phyloP scores from a whole-genome alignment of 352 stramenopile species.

The Pythium biforme region DNA sequence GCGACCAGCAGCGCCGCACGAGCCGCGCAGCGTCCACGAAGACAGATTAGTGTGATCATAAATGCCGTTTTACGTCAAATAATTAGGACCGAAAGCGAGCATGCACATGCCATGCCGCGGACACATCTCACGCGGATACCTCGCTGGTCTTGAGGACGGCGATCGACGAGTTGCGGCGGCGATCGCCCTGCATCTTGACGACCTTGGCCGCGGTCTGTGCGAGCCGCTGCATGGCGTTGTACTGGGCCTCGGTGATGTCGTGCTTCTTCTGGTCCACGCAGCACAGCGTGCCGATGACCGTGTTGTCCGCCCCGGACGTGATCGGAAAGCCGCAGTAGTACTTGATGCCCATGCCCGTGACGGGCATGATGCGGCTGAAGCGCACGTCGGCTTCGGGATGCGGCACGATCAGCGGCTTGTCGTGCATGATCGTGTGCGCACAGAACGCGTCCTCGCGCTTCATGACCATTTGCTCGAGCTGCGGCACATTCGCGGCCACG shows the following conservation, averaged over 20 bases:
- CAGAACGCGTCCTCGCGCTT: constrained; percentile 63
- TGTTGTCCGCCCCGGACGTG: constrained; percentile 19
- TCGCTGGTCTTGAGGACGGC: not conserved
- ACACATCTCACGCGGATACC: too few species aligned
- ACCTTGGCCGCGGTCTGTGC: constrained; percentile 55
- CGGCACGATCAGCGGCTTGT: constrained; percentile 60
- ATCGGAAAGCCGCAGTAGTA: constrained; percentile 81
- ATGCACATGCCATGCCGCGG: too few species aligned
- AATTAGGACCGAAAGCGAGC: not conserved
- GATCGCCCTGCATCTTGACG: constrained; percentile 28
- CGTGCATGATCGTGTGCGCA: constrained; percentile 55
- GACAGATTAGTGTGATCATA: not conserved
- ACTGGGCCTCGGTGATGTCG: constrained; percentile 29
- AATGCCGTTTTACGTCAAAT: too few species aligned
- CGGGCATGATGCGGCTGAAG: constrained; percentile 40
- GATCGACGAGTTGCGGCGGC: not conserved
- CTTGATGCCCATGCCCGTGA: constrained; percentile 36
- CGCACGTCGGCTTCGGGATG: constrained; percentile 62
- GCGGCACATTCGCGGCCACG: constrained; percentile 39
- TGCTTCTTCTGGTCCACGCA: constrained; percentile 28
- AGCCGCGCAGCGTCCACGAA: not conserved
- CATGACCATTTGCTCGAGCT: constrained; percentile 35
- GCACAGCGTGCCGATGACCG: constrained; percentile 61
- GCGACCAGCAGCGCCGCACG: not conserved
- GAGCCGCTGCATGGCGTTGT: constrained; percentile 19